A percentile compares a stretch with the other conserved stretches of the same genome.
Evolutionary conservation across 306 rosid genomes (phyloP).

Genomic region (Fragaria iinumae): DNA sequence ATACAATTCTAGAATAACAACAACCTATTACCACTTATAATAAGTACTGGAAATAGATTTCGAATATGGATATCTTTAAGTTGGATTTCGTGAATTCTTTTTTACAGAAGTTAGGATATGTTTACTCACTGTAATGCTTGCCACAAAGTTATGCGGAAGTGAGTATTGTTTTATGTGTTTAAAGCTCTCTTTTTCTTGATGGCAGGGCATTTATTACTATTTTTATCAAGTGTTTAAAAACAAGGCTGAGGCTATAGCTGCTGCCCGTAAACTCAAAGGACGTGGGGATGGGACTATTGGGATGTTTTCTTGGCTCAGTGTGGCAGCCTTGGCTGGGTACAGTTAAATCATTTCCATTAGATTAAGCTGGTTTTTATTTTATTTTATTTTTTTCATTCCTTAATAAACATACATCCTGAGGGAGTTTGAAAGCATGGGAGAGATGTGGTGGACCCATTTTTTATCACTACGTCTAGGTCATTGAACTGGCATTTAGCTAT

Average conservation of each 20-base stretch:
- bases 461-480: background rate
- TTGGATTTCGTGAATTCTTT: background rate
- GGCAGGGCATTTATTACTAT: constrained; percentile 79
- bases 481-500: constrained; percentile 3
- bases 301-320: constrained; percentile 79
- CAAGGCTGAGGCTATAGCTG: constrained; percentile 74
- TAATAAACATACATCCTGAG: background rate
- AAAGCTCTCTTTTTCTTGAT: constrained; percentile 17
- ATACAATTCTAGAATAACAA: too few species aligned
- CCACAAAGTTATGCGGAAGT: background rate
- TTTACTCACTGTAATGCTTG: background rate
- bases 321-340: constrained; percentile 88
- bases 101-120: background rate
- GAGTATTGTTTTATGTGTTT: background rate
- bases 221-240: constrained; percentile 84
- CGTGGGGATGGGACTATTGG: constrained; percentile 81
- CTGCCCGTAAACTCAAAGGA: constrained; percentile 58
- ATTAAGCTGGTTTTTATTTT: too few species aligned
- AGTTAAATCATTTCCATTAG: background rate
- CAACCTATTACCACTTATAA: too few species aligned
- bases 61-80: background rate
- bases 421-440: constrained; percentile 6
- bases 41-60: background rate
- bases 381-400: background rate
- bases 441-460: background rate